These are phyloP conservation scores for Punica granatum DNA, from an alignment of 345 rosid species.

Conservation along the genomic window DNA sequence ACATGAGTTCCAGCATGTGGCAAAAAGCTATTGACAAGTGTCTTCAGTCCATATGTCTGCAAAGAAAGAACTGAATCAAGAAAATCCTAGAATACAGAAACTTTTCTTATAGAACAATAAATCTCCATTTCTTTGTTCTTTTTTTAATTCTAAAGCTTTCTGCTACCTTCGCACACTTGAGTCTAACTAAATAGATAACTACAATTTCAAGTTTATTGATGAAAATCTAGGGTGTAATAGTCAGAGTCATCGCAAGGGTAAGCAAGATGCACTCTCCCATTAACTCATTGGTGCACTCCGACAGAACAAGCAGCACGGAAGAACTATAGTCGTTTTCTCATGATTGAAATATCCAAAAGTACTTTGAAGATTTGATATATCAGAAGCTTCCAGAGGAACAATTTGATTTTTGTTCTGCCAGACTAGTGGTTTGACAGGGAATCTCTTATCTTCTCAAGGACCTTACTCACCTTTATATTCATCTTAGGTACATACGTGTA, in stretches of 20 bases:
- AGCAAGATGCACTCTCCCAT: neutral
- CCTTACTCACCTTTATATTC: no score
- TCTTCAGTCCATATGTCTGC: conserved; percentile 83
- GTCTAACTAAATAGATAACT: neutral
- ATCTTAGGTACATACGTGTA: no score
- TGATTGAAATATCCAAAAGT: no score
- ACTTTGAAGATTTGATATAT: no score
- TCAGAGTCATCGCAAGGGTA: neutral
- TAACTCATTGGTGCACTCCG: neutral
- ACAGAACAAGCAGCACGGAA: neutral
- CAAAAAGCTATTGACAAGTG: conserved; percentile 77
- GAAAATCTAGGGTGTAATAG: neutral
- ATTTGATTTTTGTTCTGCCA: no score
- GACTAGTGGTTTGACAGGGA: no score
- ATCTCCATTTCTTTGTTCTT: neutral
- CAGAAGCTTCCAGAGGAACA: no score
- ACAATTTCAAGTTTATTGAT: neutral
- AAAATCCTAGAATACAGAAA: neutral
- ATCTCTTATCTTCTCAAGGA: no score
- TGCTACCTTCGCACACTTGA: neutral
- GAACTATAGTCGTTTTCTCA: neutral
- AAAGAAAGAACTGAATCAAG: conserved; percentile 7
- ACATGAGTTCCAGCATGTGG: conserved; percentile 49
- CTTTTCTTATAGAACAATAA: neutral
- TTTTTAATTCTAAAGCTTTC: no score